Conservation (phyloP, 2,329 filamentous ascomycete species). For the Fusarium musae region DNA sequence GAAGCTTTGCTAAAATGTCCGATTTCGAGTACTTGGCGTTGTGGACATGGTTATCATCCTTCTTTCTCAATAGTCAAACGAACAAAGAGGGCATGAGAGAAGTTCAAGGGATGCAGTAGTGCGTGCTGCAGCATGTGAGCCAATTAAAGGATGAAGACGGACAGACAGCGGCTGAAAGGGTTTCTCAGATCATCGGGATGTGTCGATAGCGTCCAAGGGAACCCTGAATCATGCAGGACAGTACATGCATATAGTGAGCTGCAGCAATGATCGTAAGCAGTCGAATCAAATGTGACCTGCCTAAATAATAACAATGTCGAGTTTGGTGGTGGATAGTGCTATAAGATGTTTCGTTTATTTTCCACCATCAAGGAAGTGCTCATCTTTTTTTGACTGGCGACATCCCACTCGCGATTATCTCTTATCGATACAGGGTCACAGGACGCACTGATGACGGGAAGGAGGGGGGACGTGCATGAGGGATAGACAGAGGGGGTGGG, state of each 20-base stretch:
- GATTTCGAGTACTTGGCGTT: conserved; percentile 4
- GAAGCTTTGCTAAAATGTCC: conserved; percentile 12
- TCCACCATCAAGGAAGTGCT: neutral
- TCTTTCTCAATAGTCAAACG: neutral
- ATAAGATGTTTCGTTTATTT: neutral
- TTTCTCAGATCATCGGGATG: conserved; percentile 24
- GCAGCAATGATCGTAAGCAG: neutral
- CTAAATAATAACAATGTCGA: neutral
- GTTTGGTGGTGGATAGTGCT: neutral
- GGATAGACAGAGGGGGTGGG: conserved; percentile 28
- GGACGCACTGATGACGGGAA: conserved; percentile 35
- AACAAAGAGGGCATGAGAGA: neutral
- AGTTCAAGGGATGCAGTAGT: neutral
- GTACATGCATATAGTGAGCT: neutral
- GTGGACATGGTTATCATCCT: conserved; percentile 3
- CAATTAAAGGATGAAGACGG: conserved; percentile 6
- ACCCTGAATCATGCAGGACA: conserved; percentile 22
- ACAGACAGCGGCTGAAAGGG: neutral
- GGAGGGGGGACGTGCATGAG: conserved; percentile 30
- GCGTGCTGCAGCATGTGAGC: neutral
- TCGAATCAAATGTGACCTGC: neutral
- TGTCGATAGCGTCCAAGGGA: conserved; percentile 10
- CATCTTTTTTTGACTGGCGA: conserved; percentile 15
- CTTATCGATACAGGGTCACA: conserved; percentile 40
- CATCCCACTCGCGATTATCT: conserved; percentile 3